A percentile compares a stretch with the other conserved stretches of the same genome.
Evolutionary conservation across 192 early-diverging fungal species (phyloP).

Genomic region (Coemansia sp.): DNA sequence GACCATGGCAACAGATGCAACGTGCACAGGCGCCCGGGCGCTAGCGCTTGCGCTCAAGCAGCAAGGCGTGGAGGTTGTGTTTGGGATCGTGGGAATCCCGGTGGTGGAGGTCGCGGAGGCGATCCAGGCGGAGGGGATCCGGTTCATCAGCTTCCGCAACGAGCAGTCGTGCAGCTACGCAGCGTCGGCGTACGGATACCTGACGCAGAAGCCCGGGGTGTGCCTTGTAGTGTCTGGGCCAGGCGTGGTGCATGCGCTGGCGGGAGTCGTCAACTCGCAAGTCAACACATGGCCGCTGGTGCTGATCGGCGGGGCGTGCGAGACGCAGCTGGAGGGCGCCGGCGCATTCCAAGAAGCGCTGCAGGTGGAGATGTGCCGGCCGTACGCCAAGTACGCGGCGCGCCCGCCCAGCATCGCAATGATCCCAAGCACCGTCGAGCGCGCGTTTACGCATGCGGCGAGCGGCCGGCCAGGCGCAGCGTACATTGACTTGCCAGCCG

Average conservation of each 20-base stretch:
- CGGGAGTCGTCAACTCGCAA: constrained; percentile 68
- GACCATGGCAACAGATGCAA: not conserved
- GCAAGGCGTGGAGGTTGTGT: constrained; percentile 63
- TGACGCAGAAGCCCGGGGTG: constrained; percentile 64
- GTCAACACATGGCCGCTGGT: constrained; percentile 72
- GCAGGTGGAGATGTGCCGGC: constrained; percentile 64
- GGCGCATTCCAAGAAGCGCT: constrained; percentile 73
- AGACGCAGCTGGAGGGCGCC: constrained; percentile 52
- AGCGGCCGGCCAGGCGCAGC: constrained; percentile 64
- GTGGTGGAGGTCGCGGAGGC: constrained; percentile 77
- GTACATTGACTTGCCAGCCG: constrained; percentile 69
- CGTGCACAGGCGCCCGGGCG: constrained; percentile 56
- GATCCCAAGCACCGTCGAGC: constrained; percentile 58
- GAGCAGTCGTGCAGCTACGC: constrained; percentile 76
- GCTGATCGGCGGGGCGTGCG: constrained; percentile 63
- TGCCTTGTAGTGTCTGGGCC: constrained; percentile 71
- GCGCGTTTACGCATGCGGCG: constrained; percentile 55
- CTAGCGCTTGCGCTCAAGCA: constrained; percentile 60
- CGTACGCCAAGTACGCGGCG: constrained; percentile 61
- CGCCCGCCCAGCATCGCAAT: constrained; percentile 52
- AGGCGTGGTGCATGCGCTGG: constrained; percentile 70
- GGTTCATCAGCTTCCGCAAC: constrained; percentile 71
- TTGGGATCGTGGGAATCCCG: constrained; percentile 78
- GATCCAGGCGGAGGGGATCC: constrained; percentile 63
- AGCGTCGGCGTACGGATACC: constrained; percentile 63